Percentiles rank a stretch among this genome's conserved stretches.
Evolutionary conservation across 495 filamentous ascomycete genomes (phyloP).

Genomic region (Trichocladium uniseriatum): DNA sequence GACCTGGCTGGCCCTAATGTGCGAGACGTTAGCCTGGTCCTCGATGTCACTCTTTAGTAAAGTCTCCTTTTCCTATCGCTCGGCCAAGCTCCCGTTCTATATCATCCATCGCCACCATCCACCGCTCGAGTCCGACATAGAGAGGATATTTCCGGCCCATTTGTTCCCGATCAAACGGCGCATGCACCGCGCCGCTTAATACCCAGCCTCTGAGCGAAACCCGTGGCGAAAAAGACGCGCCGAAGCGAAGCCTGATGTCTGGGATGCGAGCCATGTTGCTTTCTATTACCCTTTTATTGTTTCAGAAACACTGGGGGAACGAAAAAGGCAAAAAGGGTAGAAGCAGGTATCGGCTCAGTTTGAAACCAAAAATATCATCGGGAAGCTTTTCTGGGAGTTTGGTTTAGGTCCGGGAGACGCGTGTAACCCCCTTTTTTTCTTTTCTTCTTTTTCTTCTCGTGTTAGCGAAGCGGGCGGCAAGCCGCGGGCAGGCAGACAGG

Average conservation of each 20-base stretch:
- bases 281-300: neutral
- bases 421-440: neutral
- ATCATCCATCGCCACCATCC: constrained; percentile 2
- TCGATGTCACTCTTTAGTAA: constrained; percentile 82
- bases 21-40: constrained; percentile 91
- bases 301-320: neutral
- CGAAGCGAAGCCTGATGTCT: neutral
- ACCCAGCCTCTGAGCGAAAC: neutral
- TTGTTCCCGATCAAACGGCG: constrained; percentile 4
- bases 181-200: constrained; percentile 2
- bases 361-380: constrained; percentile 11
- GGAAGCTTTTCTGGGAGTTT: constrained; percentile 12
- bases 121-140: constrained; percentile 30
- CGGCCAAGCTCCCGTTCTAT: constrained; percentile 16
- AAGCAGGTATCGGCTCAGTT: constrained; percentile 11
- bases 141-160: constrained; percentile 38
- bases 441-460: constrained; percentile 1
- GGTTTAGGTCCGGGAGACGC: constrained; percentile 18
- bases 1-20: constrained; percentile 84
- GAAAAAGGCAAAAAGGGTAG: neutral
- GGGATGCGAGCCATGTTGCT: neutral
- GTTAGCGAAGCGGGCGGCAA: constrained; percentile 3
- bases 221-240: neutral
- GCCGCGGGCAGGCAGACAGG: neutral
- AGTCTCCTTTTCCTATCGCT: constrained; percentile 16